phyloP scores from a whole-genome alignment of 192 early-diverging fungal genomes.

The Mortierella hygrophila region DNA sequence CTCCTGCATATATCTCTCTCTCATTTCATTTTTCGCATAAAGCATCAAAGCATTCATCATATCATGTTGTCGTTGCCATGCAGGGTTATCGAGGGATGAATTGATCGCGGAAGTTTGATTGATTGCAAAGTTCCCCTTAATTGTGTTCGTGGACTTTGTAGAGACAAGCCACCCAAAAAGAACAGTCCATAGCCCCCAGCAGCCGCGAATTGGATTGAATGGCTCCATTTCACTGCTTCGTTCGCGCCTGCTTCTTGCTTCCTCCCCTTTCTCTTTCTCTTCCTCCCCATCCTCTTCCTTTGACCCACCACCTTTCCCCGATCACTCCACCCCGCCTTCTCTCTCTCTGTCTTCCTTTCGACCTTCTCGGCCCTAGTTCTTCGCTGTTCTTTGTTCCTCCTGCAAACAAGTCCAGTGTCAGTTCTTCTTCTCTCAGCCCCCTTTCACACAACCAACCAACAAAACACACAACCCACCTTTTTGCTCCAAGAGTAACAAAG shows the following conservation, averaged over 20 bases:
- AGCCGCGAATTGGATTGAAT: neutral
- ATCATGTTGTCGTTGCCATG: neutral
- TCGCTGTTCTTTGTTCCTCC: neutral
- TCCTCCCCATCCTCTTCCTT: neutral
- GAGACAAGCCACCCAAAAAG: conserved; percentile 20
- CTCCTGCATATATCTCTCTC: neutral
- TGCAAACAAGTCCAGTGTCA: neutral
- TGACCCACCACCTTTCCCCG: neutral
- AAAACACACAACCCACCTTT: neutral
- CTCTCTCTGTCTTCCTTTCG: neutral
- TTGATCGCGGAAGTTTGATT: neutral
- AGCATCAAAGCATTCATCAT: neutral
- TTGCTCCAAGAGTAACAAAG: neutral
- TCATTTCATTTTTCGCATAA: neutral
- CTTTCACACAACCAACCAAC: neutral
- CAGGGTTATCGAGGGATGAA: neutral
- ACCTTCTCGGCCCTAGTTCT: neutral
- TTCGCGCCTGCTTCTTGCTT: neutral
- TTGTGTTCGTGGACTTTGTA: neutral
- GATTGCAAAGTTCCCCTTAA: neutral
- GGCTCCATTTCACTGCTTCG: neutral
- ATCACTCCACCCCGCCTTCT: neutral
- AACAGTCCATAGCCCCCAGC: conserved; percentile 2
- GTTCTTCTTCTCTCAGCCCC: neutral
- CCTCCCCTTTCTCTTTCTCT: neutral